Evolutionary conservation across 2,329 filamentous ascomycete genomes (phyloP), one percentile per base, ranked within the genome.

Genomic region (Pestalotiopsis sp.): DNA sequence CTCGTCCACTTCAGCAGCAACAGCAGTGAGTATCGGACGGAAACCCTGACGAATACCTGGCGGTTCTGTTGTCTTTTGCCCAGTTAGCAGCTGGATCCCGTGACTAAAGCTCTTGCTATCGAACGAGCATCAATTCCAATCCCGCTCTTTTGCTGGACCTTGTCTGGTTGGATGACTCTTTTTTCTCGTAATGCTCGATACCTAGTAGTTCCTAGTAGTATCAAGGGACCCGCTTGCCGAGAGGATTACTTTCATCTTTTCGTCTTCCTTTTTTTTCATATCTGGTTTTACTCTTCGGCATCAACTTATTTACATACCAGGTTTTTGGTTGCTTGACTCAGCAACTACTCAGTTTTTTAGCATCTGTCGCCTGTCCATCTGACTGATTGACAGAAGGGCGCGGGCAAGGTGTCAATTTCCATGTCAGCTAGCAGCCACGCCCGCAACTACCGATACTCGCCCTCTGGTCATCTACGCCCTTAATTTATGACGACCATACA

Each of bases 401-500:
- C 25, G 60, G 27, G 45, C 36, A 23, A 25, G 20, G 23, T 49
- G 41, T 36, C 41, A 38, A 9, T 27, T 6, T 14, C 45, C 67
- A 60, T 52, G 57, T 49, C 60, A 27, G 14, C 38, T 20, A 59
- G n/a, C 27, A 49, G 57, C 39, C 27, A 27, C 23, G 38, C 9
- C 4, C 25, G 25, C 23, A 23, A 27, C 27, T 12, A 14, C 67
- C 58, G 52, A 41, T 64, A 66, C 57, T 12, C 61, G 23, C 25
- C 60, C 61, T 68, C 59, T 58, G 68, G 68, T 67, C 57, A 67
- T 56, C 17, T 66, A 62, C 62, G 63, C 66, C 45, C 67, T 74
- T 70, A 70, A 60, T 36, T 36, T 9, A 80, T 78, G 69, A 79
- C 80, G n/a, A 80, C 80, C 63, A 81, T 87, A 71, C 83, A 88